These are phyloP conservation scores for Triticum urartu DNA, from an alignment of 176 grass and related monocot species.

Conservation along the genomic window DNA sequence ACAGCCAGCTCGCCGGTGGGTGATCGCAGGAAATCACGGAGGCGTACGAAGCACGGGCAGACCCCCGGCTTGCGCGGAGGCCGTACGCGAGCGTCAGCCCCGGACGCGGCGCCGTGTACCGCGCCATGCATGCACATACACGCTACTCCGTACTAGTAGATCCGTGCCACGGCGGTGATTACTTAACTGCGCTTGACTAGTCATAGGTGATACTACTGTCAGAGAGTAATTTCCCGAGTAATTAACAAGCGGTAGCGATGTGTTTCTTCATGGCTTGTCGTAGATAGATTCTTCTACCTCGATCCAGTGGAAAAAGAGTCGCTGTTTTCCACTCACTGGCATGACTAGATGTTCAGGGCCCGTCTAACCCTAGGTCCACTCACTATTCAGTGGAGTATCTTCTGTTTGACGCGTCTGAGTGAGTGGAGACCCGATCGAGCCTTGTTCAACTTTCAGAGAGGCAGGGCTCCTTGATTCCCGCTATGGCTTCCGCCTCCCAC, in stretches of 20 bases:
- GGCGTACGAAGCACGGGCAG: neutral
- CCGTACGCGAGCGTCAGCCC: conserved; percentile 18
- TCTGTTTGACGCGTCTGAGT: neutral
- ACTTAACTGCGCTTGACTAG: neutral
- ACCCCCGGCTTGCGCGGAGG: neutral
- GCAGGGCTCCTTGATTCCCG: conserved; percentile 45
- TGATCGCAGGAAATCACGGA: no score
- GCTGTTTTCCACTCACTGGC: neutral
- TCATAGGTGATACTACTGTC: neutral
- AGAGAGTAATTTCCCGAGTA: neutral
- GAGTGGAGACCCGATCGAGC: neutral
- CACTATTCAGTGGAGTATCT: neutral
- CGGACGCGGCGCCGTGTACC: neutral
- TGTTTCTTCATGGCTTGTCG: no score
- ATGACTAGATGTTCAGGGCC: neutral
- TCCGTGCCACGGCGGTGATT: neutral
- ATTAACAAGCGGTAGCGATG: neutral
- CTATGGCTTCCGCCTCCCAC: conserved; percentile 13
- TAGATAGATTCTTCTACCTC: neutral
- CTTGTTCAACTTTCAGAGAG: neutral
- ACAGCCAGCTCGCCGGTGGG: neutral
- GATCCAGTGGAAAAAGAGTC: neutral
- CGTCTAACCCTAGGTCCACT: no score
- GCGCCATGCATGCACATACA: neutral
- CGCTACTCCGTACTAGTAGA: no score